phyloP scores from a whole-genome alignment of 2,329 filamentous ascomycete genomes.

The Allantophomopsis cytisporea region DNA sequence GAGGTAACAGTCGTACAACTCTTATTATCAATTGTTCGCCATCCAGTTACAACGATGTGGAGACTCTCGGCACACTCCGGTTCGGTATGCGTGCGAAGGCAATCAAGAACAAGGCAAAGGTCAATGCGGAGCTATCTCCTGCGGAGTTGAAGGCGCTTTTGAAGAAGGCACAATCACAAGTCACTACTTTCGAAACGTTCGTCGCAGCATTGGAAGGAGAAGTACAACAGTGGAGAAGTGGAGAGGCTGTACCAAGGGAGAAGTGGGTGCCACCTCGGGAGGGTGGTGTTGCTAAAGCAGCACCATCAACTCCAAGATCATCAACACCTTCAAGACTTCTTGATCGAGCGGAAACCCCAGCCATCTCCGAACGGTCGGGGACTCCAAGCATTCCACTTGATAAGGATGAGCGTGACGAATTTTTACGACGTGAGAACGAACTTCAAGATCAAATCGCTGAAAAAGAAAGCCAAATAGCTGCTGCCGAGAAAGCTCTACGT shows the following conservation, averaged over 20 bases:
- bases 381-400: constrained; percentile 83
- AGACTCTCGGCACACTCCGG: constrained; percentile 81
- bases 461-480: constrained; percentile 69
- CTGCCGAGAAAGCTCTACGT: constrained; percentile 66
- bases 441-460: constrained; percentile 93
- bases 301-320: constrained; percentile 31
- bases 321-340: constrained; percentile 45
- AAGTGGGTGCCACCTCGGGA: constrained; percentile 63
- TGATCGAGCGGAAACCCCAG: constrained; percentile 46
- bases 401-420: constrained; percentile 95
- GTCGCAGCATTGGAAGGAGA: constrained; percentile 75
- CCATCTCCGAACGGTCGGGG: constrained; percentile 65
- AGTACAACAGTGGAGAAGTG: constrained; percentile 74
- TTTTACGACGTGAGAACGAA: constrained; percentile 88
- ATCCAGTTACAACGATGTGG: constrained; percentile 92
- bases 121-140: constrained; percentile 95
- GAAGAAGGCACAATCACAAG: constrained; percentile 82
- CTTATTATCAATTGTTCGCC: constrained; percentile 99
- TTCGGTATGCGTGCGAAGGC: constrained; percentile 96
- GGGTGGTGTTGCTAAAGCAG: constrained; percentile 35
- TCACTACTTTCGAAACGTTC: constrained; percentile 79
- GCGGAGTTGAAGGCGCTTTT: constrained; percentile 87
- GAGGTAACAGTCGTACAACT: constrained; percentile 96
- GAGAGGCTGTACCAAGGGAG: constrained; percentile 80
- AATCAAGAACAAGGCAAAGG: constrained; percentile 99